Percentiles rank a stretch among this genome's conserved stretches.
phyloP scores from a whole-genome alignment of 1,139 yeast species.

The Saccharomycopsis hybrid region DNA sequence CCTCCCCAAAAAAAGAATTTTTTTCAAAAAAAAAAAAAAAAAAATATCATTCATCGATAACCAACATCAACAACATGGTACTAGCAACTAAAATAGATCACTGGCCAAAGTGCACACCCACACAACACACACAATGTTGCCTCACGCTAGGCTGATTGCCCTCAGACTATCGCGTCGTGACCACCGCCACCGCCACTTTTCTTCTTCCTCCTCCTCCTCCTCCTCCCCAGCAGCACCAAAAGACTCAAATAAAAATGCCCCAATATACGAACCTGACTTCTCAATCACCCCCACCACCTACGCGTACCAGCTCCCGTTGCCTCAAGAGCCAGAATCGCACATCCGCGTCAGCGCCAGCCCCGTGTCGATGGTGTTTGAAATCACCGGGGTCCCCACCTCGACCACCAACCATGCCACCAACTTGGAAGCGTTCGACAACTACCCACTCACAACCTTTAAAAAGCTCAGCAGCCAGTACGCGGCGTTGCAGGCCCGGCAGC shows the following conservation, averaged over 20 bases:
- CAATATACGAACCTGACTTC: constrained; percentile 27
- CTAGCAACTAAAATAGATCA: too few species aligned
- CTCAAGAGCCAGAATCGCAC: constrained; percentile 22
- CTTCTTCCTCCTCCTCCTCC: background rate
- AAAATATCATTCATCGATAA: too few species aligned
- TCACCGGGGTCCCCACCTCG: constrained; percentile 22
- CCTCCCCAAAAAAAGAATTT: too few species aligned
- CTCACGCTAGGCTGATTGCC: too few species aligned
- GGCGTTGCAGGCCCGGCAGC: background rate
- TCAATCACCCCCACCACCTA: constrained; percentile 32
- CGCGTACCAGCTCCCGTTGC: constrained; percentile 31
- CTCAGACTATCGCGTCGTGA: too few species aligned
- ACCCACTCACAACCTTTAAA: constrained; percentile 42
- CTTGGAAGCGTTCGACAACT: constrained; percentile 35
- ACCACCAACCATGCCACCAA: constrained; percentile 28
- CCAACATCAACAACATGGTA: too few species aligned
- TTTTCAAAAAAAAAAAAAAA: too few species aligned
- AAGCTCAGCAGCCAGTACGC: constrained; percentile 37
- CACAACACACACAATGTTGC: too few species aligned
- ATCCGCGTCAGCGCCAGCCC: constrained; percentile 21
- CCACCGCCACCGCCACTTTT: background rate
- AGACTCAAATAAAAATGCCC: too few species aligned
- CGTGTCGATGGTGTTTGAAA: constrained; percentile 19
- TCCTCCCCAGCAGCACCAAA: background rate
- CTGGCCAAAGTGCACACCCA: too few species aligned